Base-by-base conservation (phyloP, 306 rosid species). In the Cyclanthera cordifolia region DNA sequence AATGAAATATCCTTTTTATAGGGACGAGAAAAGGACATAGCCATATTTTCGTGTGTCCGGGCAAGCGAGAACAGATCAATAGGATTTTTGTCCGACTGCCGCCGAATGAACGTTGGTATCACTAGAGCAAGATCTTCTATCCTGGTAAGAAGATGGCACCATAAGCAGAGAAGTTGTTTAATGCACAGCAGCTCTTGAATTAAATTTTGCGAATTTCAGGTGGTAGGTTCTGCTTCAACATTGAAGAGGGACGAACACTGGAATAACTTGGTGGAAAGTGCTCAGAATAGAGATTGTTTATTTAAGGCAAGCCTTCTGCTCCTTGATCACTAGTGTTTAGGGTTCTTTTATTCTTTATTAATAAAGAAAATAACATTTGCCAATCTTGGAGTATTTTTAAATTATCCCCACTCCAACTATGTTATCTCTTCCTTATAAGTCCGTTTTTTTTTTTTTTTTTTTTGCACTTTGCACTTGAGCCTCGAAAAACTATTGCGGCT, bases 1-100 rank as follows among this genome's bases (percentile, higher is more conserved):
- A 34, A n/a, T 7, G n/a, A 32, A 58, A n/a, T n/a, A 59, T 48
- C 50, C 52, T 57, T 5, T 21, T 73, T 69, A 39, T 80, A 92
- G 97, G 97, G 96, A 70, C 95, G 97, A 21, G 97, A 92, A 79
- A 92, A 92, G 82, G 97, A 85, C 55, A 75, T 92, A 11, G 86
- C 85, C 32, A 89, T 92, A 78, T 92, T 92, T 82, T 92, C 96
- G 37, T 92, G 96, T 75, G 96, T 89, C 71, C 80, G 98, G 82
- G 93, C 96, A 76, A 92, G 86, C 73, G 43, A 85, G 79, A 81
- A 82, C 4, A 77, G 65, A 53, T 72, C 88, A 32, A 92, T 92
- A 41, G 98, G 98, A 41, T 92, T 92, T 83, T 53, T 92, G 51
- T 85, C 86, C 39, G 93, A 92, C 80, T 76, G 57, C 49, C 83